Evolutionary conservation across 2,329 filamentous ascomycete species (phyloP).

Genomic region (Alternaria burnsii): DNA sequence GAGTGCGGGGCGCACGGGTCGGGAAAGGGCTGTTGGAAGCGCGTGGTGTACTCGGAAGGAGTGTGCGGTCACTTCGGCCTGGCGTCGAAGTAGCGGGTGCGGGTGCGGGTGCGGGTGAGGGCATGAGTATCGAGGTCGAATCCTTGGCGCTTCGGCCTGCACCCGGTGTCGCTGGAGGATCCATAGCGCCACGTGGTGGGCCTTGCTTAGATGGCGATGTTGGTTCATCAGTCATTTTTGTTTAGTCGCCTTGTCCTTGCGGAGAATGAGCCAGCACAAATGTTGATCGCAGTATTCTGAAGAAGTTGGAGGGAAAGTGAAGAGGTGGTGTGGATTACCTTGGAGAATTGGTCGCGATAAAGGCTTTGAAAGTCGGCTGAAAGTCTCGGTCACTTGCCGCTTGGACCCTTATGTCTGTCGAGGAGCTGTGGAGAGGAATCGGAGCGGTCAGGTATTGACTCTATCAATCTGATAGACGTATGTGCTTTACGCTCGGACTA

Average conservation of each 20-base stretch:
- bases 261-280: not conserved
- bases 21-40: conserved; percentile 6
- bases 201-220: not conserved
- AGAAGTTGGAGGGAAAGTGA: not conserved
- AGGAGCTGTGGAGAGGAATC: not conserved
- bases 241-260: not conserved
- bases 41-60: not conserved
- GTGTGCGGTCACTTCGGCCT: not conserved
- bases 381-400: not conserved
- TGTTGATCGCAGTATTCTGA: not conserved
- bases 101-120: not conserved
- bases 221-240: not conserved
- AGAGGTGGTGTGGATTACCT: not conserved
- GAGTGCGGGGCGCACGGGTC: conserved; percentile 18
- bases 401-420: not conserved
- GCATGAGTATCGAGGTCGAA: not conserved
- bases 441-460: not conserved
- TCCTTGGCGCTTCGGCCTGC: not conserved
- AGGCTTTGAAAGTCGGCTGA: not conserved
- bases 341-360: not conserved
- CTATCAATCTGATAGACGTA: not conserved
- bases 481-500: not conserved
- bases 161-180: conserved; percentile 4
- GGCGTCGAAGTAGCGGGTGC: not conserved
- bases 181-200: not conserved